A percentile compares a stretch with the other conserved stretches of the same genome.
Conservation (phyloP, 768 basidiomycete genomes). For the Mycena kentingensis region DNA sequence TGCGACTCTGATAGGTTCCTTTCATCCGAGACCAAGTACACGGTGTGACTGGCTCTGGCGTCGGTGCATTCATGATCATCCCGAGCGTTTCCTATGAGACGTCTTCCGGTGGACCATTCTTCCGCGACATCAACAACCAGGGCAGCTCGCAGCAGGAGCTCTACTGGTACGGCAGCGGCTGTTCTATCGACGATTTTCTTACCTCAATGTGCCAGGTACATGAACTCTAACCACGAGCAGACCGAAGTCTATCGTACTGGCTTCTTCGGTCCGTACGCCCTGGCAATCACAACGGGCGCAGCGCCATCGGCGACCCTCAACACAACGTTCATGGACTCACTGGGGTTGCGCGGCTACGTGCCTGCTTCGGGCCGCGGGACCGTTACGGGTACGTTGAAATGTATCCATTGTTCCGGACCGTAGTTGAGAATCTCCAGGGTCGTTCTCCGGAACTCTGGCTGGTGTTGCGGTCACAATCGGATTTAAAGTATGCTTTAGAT, state of each 20-base stretch:
- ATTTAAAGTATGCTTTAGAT: slow-evolving; percentile 37
- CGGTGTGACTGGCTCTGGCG: slow-evolving; percentile 47
- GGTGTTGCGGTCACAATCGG: slow-evolving; percentile 42
- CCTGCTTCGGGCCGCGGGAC: slow-evolving; percentile 46
- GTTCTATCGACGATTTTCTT: no score
- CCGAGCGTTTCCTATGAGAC: slow-evolving; percentile 47
- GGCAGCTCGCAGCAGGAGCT: slow-evolving; percentile 49
- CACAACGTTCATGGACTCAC: slow-evolving; percentile 44
- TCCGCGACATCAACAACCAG: slow-evolving; percentile 53
- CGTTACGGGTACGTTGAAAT: slow-evolving; percentile 22
- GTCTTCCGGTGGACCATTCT: slow-evolving; percentile 52
- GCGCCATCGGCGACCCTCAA: slow-evolving; percentile 44
- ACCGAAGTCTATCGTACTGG: slow-evolving; percentile 47
- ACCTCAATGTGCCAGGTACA: no score
- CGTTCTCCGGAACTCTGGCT: slow-evolving; percentile 45
- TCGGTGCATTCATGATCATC: slow-evolving; percentile 49
- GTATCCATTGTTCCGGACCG: not conserved
- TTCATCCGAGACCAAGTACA: slow-evolving; percentile 56
- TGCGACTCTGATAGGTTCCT: slow-evolving; percentile 43
- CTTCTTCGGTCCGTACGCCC: slow-evolving; percentile 52
- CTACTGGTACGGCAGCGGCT: no score
- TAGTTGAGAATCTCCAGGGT: slow-evolving; percentile 28
- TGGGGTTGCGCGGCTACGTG: slow-evolving; percentile 48
- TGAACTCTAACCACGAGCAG: slow-evolving; percentile 51
- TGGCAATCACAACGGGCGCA: slow-evolving; percentile 44